Evolutionary conservation across 2,329 filamentous ascomycete genomes (phyloP).

Genomic region (Teratosphaeria epicoccoides): DNA sequence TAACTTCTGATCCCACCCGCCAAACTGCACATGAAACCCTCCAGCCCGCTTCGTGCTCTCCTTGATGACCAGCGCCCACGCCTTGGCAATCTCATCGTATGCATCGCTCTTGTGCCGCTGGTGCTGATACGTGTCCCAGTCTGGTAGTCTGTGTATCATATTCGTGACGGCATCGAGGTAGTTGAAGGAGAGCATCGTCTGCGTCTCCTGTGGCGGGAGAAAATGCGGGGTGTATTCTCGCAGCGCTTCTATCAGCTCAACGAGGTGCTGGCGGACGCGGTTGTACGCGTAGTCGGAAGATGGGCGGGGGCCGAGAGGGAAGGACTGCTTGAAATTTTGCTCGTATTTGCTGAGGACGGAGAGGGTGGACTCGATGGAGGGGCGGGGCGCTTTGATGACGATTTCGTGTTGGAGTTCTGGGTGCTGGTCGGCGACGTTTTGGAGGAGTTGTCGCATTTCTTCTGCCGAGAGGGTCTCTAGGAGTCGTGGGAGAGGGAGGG

Average conservation of each 20-base stretch:
- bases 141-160: constrained; percentile 76
- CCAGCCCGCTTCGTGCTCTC: constrained; percentile 86
- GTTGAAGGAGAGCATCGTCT: constrained; percentile 70
- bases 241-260: constrained; percentile 75
- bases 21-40: constrained; percentile 79
- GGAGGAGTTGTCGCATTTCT: constrained; percentile 75
- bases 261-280: constrained; percentile 70
- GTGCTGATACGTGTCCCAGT: constrained; percentile 82
- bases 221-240: constrained; percentile 94
- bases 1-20: constrained; percentile 83
- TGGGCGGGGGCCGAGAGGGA: constrained; percentile 74
- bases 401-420: constrained; percentile 80
- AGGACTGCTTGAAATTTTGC: constrained; percentile 61
- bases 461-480: constrained; percentile 84
- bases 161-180: constrained; percentile 86
- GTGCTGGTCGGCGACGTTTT: constrained; percentile 81
- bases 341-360: constrained; percentile 76
- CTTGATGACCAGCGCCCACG: constrained; percentile 83
- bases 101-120: constrained; percentile 89
- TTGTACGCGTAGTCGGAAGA: constrained; percentile 93
- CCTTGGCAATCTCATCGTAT: constrained; percentile 90
- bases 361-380: constrained; percentile 69
- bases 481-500: constrained; percentile 61
- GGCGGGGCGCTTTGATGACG: constrained; percentile 71
- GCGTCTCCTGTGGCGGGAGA: constrained; percentile 78